Base-by-base conservation (phyloP, 306 rosid genomes). In the Vachellia collinsii region DNA sequence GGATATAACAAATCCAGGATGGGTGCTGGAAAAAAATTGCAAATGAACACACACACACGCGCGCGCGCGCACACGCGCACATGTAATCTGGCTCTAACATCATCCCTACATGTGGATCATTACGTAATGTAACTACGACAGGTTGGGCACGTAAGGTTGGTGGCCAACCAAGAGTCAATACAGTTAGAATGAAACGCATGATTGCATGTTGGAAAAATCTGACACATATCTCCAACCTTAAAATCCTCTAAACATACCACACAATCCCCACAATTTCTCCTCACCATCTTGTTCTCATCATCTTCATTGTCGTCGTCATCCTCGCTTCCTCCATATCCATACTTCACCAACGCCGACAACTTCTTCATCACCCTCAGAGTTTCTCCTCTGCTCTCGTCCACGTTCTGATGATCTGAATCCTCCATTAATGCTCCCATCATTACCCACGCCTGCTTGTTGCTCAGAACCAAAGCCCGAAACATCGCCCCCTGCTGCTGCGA, bases 191-290 rank as follows among this genome's bases (percentile, higher is more conserved):
- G 97, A 68, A 88, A 90, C 68, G 89, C 80, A 70, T 92, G 93
- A 0, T 74, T 77, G 72, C 94, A 92, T 1, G 22, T 39, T 3
- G 93, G 90, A 78, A 90, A 88, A 39, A 84, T 80, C 84, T 88
- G 92, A 61, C 97, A 92, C 0, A 71, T 71, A 4, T 90, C 88
- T 0, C 87, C 89, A 43, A 22, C 78, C 20, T 69, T 12, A 4
- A 92, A 92, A 25, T 89, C 88, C 69, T 89, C 97, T 85, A 92
- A 84, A 69, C 97, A 93, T 42, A 91, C 87, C 2, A 79, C 88
- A 64, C 96, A 93, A 0, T 77, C 67, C 41, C 0, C 41, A 62
- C 41, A 25, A 12, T 62, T 62, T 29, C 41, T 5, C 25, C 8
- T n/a, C 8, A 1, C 3, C 13, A 8, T 2, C 34, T 54, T 20